Evolutionary conservation across 2,329 filamentous ascomycete genomes (phyloP), one percentile per base, ranked within the genome.

Genomic region (Cucurbitaria berberidis): DNA sequence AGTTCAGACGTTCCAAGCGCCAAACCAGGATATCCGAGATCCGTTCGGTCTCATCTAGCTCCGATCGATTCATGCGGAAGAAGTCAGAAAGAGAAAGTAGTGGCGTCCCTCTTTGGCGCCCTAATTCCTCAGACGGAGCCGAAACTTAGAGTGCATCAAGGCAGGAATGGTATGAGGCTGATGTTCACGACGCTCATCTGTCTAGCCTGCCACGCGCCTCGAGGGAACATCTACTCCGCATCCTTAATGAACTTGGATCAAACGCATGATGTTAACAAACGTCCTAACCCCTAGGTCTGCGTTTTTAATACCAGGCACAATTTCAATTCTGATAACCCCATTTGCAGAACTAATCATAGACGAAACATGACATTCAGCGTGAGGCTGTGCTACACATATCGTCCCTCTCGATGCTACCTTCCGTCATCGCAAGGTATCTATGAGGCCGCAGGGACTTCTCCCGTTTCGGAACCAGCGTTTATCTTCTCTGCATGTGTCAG

Each of bases 241-340:
- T 42, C 34, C 26, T 34, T 19, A 41, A 43, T 13, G 13, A 40
- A 18, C 15, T 21, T 26, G 6, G 26, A 16, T 43, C 48, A 65
- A 67, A 70, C 64, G 67, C 67, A 68, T 68, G 60, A 67, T 55
- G 52, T 57, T 63, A 53, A 45, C 35, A 43, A 32, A 43, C 11
- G 18, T 29, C 34, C 27, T 40, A 22, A 10, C 32, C 41, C 48
- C 30, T 39, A 16, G 30, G 21, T 21, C 18, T 35, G 43, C 55
- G 64, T 68, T 66, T 69, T 36, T 45, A 61, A 53, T 50, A 27
- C 39, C 38, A 57, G 40, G 39, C 50, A 52, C 44, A 24, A 54
- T 53, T 45, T 43, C 56, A 45, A 48, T 51, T 48, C 48, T 48
- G 38, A 46, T 24, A 19, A 50, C 56, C 54, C 50, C 55, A 67